A percentile compares a stretch with the other conserved stretches of the same genome.
Conservation (phyloP, 176 grass and related monocot species). For the bread wheat (Triticum aestivum) region DNA sequence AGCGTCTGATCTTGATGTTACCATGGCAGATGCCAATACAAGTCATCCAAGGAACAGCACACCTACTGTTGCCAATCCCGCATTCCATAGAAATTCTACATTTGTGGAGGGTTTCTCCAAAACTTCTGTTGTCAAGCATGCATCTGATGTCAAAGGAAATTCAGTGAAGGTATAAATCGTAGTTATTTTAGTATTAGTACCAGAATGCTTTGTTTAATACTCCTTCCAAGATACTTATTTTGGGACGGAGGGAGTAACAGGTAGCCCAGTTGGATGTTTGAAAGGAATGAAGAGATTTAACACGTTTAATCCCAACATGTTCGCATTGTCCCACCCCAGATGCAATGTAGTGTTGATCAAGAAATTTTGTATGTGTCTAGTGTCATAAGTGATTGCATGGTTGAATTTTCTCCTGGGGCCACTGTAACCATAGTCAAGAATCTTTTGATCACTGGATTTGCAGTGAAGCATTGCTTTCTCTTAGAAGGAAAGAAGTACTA, state of each 20-base stretch:
- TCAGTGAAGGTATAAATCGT: conserved; percentile 69
- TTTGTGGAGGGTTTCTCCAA: conserved; percentile 98
- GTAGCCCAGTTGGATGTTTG: not conserved
- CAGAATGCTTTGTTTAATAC: not conserved
- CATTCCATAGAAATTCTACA: conserved; percentile 69
- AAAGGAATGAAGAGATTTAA: conserved; percentile 3
- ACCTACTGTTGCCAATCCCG: conserved; percentile 46
- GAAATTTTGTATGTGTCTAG: not conserved
- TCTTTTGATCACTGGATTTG: not conserved
- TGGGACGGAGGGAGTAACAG: not conserved
- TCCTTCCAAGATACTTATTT: too few species aligned
- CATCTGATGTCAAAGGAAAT: conserved; percentile 81
- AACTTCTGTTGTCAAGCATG: conserved; percentile 89
- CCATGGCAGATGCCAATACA: conserved; percentile 75
- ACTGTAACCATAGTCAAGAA: not conserved
- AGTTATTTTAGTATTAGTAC: not conserved
- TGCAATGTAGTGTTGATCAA: not conserved
- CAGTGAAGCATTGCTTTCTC: not conserved
- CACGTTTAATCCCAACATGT: not conserved
- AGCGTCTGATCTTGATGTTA: conserved; percentile 70
- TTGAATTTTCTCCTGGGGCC: conserved; percentile 22
- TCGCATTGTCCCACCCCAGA: not conserved
- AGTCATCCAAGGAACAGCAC: conserved; percentile 56
- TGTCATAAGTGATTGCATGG: not conserved
- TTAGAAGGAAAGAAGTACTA: not conserved